Base-by-base conservation (phyloP, 2,329 filamentous ascomycete species). In the Aspergillus fijiensis region DNA sequence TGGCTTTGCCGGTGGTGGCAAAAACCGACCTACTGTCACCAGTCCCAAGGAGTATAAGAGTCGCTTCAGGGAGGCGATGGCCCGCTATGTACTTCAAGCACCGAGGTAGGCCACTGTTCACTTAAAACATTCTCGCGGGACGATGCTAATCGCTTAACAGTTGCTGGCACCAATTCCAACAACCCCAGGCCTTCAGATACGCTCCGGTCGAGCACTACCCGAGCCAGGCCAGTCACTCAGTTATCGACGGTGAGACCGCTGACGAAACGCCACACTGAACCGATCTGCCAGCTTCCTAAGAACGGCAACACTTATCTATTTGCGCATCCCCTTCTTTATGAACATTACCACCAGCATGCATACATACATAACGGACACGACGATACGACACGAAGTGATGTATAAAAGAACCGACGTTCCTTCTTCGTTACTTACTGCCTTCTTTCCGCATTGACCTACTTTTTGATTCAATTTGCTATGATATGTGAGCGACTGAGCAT, bases 11-110 rank as follows among this genome's bases (percentile, higher is more conserved):
- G 88, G 88, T 31, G 87, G 90, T 59, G 91, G 96, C 70, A 88
- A 88, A 76, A 89, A 88, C 68, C 85, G 92, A 63, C 96, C 96
- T 9, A 99, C 95, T 0, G 95, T 99, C 54, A 99, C 95, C 11
- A 96, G 91, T 76, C 96, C 95, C 2, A 96, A 95, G 78, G 95
- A 99, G 78, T 99, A 99, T 76, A 96, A 97, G 77, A 93, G 90
- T 67, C 87, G 95, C 5, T 99, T 99, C 80, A 82, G 95, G 65
- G 94, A 97, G 77, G 93, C 93, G 12, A 99, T 99, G 95, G 91
- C 92, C 69, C 87, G 92, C 84, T 92, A 88, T 72, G 86, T 86
- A 16, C 76, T 82, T 53, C 79, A 82, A 62, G 80, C 80, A 33
- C 80, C 80, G 31, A 80, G 77, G 77, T 79, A 71, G 69, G 76